These are phyloP conservation scores for Saturnispora sekii DNA, from an alignment of 805 yeast species.

Conservation along the genomic window DNA sequence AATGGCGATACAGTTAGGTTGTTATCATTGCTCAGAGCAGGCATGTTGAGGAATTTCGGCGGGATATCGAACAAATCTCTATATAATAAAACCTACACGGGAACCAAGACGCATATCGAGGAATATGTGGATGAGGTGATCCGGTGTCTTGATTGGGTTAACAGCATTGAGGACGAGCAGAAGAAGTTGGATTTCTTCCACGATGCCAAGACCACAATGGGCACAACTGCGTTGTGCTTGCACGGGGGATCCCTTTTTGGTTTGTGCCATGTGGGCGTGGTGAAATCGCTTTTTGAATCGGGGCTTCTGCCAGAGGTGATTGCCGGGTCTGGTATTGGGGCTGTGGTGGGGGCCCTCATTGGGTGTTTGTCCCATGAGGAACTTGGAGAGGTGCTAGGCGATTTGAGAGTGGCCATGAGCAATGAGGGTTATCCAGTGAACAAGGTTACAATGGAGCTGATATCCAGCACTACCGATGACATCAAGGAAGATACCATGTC, in stretches of 20 bases:
- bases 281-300: constrained; percentile 67
- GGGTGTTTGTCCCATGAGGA: constrained; percentile 67
- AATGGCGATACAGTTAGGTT: constrained; percentile 47
- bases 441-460: constrained; percentile 32
- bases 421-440: constrained; percentile 30
- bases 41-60: constrained; percentile 82
- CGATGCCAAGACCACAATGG: constrained; percentile 79
- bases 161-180: constrained; percentile 30
- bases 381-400: constrained; percentile 35
- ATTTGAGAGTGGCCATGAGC: constrained; percentile 24
- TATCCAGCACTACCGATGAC: constrained; percentile 7
- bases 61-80: constrained; percentile 74
- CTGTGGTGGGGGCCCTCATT: constrained; percentile 79
- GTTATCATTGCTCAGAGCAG: constrained; percentile 65
- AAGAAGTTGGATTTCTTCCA: constrained; percentile 67
- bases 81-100: constrained; percentile 74
- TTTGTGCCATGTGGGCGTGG: constrained; percentile 86
- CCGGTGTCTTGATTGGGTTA: constrained; percentile 39
- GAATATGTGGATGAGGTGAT: constrained; percentile 74
- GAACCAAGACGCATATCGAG: constrained; percentile 84
- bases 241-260: constrained; percentile 97
- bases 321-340: constrained; percentile 91
- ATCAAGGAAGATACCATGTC: constrained; percentile 22
- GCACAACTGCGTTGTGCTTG: constrained; percentile 79
- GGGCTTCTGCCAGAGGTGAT: constrained; percentile 75